Evolutionary conservation across 176 grass and related monocot species (phyloP), one percentile per base, ranked within the genome.

Genomic region (Saccharum spontaneum): DNA sequence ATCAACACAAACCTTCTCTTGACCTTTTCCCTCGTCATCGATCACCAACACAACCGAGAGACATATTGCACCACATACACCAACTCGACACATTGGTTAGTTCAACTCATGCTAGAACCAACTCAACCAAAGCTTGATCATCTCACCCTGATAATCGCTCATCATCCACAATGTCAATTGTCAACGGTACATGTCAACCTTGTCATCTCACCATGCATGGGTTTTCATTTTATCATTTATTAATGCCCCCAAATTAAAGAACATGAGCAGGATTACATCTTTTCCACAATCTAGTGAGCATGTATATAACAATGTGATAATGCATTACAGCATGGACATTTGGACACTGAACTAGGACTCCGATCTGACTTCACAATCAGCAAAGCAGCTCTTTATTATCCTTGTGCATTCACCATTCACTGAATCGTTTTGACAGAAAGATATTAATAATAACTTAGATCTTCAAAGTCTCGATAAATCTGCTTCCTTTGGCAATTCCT

Each of bases 401-500:
- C 50, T 57, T 57, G 18, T 22, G 54, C 54, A 8, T 57, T 57
- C 54, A 57, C 54, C 7, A 57, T 57, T 57, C 16, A 20, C 52
- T 22, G 52, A 55, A 54, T 54, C 1, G 1, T 54, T 5, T 54
- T 54, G 7, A 54, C 15, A 50, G 6, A 54, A 55, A 55, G 17
- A 55, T 55, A 55, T 22, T 20, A 22, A 22, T 20, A 55, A 55
- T 8, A 55, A 55, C 52, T 55, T 55, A 59, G 7, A 59, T 59
- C 26, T 73, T 91, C 37, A 74, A 22, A 46, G 68, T 61, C 7
- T 92, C 71, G 59, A 92, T 59, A 55, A 80, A 36, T 26, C 86
- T 81, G 0, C 11, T 73, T n/a, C 86, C 86, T 66, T 34, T 12
- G 1, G 57, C 3, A 77, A 89, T 83, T 14, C 22, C 49, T 63